Conservation (phyloP, 176 grass and related monocot genomes). For the Paspalum vaginatum region DNA sequence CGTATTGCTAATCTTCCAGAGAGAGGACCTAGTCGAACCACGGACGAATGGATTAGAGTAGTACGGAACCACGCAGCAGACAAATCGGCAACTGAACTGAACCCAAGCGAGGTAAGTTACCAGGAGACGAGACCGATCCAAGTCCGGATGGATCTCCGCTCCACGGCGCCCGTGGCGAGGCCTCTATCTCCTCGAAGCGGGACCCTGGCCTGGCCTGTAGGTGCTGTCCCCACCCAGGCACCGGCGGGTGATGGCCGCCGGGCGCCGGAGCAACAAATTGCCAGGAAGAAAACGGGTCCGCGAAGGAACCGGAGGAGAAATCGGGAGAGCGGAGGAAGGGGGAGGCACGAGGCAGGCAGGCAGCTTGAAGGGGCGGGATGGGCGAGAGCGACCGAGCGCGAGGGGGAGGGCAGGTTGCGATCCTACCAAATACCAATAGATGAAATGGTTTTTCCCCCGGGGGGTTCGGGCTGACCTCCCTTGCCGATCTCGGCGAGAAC, state of each 20-base stretch:
- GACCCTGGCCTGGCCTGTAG: background rate
- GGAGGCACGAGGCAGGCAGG: background rate
- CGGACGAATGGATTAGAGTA: constrained; percentile 7
- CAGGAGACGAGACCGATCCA: background rate
- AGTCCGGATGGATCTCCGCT: constrained; percentile 17
- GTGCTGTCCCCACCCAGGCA: background rate
- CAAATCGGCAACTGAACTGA: background rate
- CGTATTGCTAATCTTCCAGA: background rate
- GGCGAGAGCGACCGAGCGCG: constrained; percentile 10
- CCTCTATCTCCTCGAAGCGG: background rate
- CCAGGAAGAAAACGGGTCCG: background rate
- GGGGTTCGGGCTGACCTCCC: background rate
- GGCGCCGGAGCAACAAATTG: background rate
- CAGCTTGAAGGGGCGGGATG: background rate
- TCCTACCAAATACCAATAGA: background rate
- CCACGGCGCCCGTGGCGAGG: background rate
- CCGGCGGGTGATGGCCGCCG: background rate
- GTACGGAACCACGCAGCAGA: background rate
- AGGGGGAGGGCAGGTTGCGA: constrained; percentile 15
- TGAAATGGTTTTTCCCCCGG: background rate
- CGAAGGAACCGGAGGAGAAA: constrained; percentile 16
- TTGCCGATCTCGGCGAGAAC: constrained; percentile 9
- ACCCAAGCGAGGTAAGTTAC: background rate
- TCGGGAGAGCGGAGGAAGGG: background rate
- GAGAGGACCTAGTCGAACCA: background rate